phyloP scores from a whole-genome alignment of 805 yeast species.

The Nakazawaea ernobii region DNA sequence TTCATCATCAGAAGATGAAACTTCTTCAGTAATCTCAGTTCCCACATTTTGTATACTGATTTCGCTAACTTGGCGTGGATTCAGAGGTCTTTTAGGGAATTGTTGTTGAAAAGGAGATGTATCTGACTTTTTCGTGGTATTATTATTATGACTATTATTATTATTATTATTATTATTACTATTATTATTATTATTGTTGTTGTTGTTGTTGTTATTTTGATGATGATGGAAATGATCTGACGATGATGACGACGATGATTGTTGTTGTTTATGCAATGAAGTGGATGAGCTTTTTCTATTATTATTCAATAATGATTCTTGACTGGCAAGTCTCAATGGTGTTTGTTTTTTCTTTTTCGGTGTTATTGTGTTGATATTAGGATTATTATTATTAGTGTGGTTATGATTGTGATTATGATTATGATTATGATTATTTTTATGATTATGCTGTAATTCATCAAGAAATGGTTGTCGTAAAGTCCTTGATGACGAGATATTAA shows the following conservation, averaged over 20 bases:
- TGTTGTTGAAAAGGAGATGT: background rate
- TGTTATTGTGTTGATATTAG: background rate
- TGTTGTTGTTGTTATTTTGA: background rate
- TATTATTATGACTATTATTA: background rate
- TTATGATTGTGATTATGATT: background rate
- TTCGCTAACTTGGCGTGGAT: slow-evolving; percentile 13
- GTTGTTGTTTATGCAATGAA: background rate
- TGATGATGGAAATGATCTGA: background rate
- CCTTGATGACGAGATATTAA: slow-evolving; percentile 19
- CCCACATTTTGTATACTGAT: slow-evolving; percentile 16
- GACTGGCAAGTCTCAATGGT: background rate
- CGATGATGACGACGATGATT: background rate
- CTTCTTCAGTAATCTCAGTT: slow-evolving; percentile 22
- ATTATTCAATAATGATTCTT: background rate
- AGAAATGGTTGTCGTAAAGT: slow-evolving; percentile 8
- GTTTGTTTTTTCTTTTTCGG: background rate
- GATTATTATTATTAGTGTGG: background rate
- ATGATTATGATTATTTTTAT: background rate
- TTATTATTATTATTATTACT: background rate
- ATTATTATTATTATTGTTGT: background rate
- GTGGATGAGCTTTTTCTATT: background rate
- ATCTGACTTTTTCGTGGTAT: background rate
- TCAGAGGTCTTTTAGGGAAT: slow-evolving; percentile 1
- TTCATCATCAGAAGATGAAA: slow-evolving; percentile 19
- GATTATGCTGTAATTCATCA: slow-evolving; percentile 1